Evolutionary conservation across 768 basidiomycete species (phyloP).

Genomic region (Amanita molliuscula): DNA sequence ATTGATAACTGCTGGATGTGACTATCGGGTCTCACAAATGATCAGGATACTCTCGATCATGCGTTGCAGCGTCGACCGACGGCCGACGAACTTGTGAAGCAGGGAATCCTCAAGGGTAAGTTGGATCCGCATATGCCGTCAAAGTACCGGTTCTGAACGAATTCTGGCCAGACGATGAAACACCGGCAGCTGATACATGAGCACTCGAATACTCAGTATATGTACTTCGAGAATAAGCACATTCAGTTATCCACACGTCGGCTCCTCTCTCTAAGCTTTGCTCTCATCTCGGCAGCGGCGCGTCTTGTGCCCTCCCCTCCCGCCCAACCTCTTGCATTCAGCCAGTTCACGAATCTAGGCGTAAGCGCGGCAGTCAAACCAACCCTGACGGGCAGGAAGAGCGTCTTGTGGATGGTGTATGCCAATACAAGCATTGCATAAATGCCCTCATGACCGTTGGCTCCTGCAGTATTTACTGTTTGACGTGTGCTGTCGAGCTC

Average conservation of each 20-base stretch:
- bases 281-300: constrained; percentile 45
- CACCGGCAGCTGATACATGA: neutral
- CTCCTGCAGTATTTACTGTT: constrained; percentile 18
- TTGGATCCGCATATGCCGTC: neutral
- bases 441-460: constrained; percentile 51
- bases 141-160: neutral
- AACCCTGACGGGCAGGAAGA: constrained; percentile 81
- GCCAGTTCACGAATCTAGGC: constrained; percentile 78
- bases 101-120: constrained; percentile 42
- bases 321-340: constrained; percentile 74
- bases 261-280: constrained; percentile 30
- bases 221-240: neutral
- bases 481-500: constrained; percentile 39
- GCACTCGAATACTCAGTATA: neutral
- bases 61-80: constrained; percentile 48
- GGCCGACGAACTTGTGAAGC: constrained; percentile 52
- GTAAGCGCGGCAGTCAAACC: constrained; percentile 84
- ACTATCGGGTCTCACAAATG: neutral
- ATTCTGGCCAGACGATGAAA: neutral
- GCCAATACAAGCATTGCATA: constrained; percentile 92
- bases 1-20: neutral
- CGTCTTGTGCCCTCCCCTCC: constrained; percentile 59
- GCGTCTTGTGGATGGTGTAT: constrained; percentile 92
- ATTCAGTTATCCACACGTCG: constrained; percentile 14
- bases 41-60: constrained; percentile 53